A percentile compares a stretch with the other conserved stretches of the same genome.
These are phyloP conservation scores for Neurospora sp. DNA, from an alignment of 495 filamentous ascomycete species.

Conservation along the genomic window DNA sequence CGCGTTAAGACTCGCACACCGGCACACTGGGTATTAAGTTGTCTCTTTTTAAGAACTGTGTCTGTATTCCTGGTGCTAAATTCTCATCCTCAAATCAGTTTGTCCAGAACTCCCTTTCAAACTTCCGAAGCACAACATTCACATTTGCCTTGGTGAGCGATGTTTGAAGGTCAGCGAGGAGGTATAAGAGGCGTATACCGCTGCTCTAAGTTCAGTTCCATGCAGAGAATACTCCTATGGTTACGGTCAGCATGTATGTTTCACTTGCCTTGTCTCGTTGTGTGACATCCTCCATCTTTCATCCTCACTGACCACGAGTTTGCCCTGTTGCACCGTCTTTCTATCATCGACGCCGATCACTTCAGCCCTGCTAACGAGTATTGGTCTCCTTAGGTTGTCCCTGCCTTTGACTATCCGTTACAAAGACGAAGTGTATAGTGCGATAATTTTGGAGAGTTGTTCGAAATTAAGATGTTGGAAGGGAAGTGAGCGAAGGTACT, in stretches of 20 bases:
- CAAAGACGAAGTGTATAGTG: not conserved
- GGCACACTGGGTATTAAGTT: too few relatives aligned
- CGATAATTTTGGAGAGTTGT: not conserved
- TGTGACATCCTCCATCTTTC: not conserved
- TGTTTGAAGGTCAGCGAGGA: not conserved
- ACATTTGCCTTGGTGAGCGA: not conserved
- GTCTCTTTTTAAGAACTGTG: too few relatives aligned
- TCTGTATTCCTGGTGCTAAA: not conserved
- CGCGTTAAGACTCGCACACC: too few relatives aligned
- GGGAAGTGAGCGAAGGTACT: too few relatives aligned
- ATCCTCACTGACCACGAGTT: not conserved
- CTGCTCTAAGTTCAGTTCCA: not conserved
- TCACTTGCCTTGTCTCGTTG: not conserved
- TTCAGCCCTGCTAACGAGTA: not conserved
- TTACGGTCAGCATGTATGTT: not conserved
- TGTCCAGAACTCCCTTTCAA: not conserved
- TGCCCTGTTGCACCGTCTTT: not conserved
- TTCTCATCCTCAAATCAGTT: not conserved
- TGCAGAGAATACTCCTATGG: not conserved
- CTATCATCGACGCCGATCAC: not conserved
- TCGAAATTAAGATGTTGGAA: not conserved
- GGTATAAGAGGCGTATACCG: not conserved
- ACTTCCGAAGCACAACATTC: not conserved
- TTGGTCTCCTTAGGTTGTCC: not conserved
- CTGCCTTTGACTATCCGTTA: not conserved